These are phyloP conservation scores for Lactarius akahatsu DNA, from an alignment of 768 basidiomycete genomes.

Conservation along the genomic window DNA sequence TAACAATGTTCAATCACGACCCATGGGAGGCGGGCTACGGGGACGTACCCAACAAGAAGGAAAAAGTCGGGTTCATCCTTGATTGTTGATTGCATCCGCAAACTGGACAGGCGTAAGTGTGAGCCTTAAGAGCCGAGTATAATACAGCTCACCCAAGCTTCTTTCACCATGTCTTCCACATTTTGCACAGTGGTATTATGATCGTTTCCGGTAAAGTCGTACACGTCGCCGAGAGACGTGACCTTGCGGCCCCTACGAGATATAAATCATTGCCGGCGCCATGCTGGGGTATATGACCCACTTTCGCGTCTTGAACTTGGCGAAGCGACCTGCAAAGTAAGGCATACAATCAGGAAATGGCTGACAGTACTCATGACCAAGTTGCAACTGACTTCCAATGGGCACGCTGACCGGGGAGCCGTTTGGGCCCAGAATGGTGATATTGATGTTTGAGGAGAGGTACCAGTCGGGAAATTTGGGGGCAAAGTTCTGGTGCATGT, in stretches of 20 bases:
- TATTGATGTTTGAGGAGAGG: conserved; percentile 83
- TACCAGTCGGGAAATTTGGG: conserved; percentile 69
- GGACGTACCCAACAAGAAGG: conserved; percentile 61
- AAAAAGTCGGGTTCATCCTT: conserved; percentile 81
- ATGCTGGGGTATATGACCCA: conserved; percentile 36
- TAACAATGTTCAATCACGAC: not conserved
- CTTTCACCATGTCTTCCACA: conserved; percentile 74
- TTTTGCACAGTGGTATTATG: conserved; percentile 72
- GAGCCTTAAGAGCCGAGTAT: not conserved
- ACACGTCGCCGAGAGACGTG: conserved; percentile 79
- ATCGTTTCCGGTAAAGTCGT: conserved; percentile 70
- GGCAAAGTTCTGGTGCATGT: conserved; percentile 71
- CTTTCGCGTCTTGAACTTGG: conserved; percentile 75
- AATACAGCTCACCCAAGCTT: conserved; percentile 59
- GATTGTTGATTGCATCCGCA: conserved; percentile 60
- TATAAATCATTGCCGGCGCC: not conserved
- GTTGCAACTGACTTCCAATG: conserved; percentile 41
- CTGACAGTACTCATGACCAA: no score
- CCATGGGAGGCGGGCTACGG: not conserved
- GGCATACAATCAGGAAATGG: not conserved
- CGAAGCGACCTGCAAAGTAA: conserved; percentile 49
- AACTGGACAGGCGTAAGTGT: conserved; percentile 49
- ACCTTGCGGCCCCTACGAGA: conserved; percentile 59
- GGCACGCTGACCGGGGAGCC: conserved; percentile 42
- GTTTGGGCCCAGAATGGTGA: conserved; percentile 56